Evolutionary conservation across 306 rosid species (phyloP).

Genomic region (Myrica gale): DNA sequence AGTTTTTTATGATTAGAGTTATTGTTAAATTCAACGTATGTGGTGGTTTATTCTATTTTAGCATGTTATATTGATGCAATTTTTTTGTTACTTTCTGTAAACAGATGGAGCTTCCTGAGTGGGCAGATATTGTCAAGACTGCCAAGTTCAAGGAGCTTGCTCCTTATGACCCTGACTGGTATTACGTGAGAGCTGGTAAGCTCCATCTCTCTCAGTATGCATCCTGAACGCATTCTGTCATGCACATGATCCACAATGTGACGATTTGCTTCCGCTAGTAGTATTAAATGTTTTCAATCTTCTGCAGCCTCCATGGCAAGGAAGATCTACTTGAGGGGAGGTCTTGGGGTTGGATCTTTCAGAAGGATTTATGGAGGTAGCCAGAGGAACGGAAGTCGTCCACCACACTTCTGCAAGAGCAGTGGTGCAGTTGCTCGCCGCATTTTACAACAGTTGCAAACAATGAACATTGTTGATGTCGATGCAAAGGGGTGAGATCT

Average conservation of each 20-base stretch:
- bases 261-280: neutral
- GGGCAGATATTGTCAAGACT: conserved; percentile 61
- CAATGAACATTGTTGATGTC: conserved; percentile 36
- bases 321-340: conserved; percentile 63
- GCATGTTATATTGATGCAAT: neutral
- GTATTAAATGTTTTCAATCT: neutral
- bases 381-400: conserved; percentile 65
- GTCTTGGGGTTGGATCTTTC: conserved; percentile 62
- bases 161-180: conserved; percentile 65
- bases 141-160: conserved; percentile 56
- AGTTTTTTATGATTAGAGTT: neutral
- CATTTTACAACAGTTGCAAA: conserved; percentile 47
- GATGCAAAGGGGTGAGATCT: conserved; percentile 50
- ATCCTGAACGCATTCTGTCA: neutral
- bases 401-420: conserved; percentile 60
- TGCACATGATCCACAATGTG: neutral
- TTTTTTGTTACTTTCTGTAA: neutral
- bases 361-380: conserved; percentile 57
- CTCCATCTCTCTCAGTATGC: neutral
- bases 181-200: conserved; percentile 52
- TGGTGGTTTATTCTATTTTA: neutral
- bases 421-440: conserved; percentile 58
- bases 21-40: too few relatives aligned
- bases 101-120: conserved; percentile 52
- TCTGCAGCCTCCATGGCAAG: conserved; percentile 58